Evolutionary conservation across 208 protist species (phyloP), one percentile per base, ranked within the genome.

Genomic region (Entamoeba nuttalli): DNA sequence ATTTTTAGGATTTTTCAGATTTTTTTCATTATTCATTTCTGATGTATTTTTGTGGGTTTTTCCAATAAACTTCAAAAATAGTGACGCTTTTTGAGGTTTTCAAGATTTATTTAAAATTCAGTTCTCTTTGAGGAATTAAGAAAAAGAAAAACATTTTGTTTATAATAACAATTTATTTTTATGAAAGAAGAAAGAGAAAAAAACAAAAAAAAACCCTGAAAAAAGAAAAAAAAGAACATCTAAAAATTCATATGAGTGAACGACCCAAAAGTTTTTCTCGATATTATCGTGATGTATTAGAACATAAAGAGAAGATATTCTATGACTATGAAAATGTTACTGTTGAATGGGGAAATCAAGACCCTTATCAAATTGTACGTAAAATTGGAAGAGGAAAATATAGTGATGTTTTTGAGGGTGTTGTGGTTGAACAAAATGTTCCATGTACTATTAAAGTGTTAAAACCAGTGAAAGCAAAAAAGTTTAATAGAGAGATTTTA

Each of bases 371-470:
- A 93, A 94, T 97, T 50, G 14, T 21, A 97, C 17, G 98, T 98
- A 98, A 98, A 94, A 96, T 98, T 35, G 97, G 97, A 11, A 96
- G 97, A 44, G 97, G 97, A 52, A 99, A 99, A 97, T 99, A 99
- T 97, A 99, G 98, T 71, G 99, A 99, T 97, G 99, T 99, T 2
- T 99, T 99, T 97, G 97, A 99, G 73, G 98, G 98, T 1, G 97
- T 98, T 4, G 98, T 99, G 95, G 57, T 96, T 3, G 96, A 96
- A 51, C 96, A 96, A 71, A 98, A 98, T 52, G 93, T 96, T 19
- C 98, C 98, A 52, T 97, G 98, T 95, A 98, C 99, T 7, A 98
- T 99, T 73, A 99, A 99, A 97, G 98, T 99, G 52, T 97, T 99
- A 25, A 98, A 98, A 95, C 97, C 97, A 11, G 98, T 99, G 0